A percentile compares a stretch with the other conserved stretches of the same genome.
Evolutionary conservation across 2,329 filamentous ascomycete genomes (phyloP).

Genomic region (Aschersonia sp.): DNA sequence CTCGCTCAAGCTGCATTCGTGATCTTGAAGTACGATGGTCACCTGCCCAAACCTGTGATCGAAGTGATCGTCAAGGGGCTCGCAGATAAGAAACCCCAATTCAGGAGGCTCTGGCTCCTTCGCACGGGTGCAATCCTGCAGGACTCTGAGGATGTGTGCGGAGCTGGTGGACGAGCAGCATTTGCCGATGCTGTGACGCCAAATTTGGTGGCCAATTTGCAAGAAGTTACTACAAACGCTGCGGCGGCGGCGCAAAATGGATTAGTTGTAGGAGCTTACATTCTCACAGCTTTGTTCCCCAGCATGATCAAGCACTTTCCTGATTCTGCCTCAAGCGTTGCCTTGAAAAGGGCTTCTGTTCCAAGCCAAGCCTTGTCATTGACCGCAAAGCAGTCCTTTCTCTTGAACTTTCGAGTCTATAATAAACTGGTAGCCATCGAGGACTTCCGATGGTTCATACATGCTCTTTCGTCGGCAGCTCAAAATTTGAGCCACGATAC

Average conservation of each 20-base stretch:
- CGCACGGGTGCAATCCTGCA: constrained; percentile 59
- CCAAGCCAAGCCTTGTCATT: constrained; percentile 50
- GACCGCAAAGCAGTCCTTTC: constrained; percentile 74
- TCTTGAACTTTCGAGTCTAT: constrained; percentile 75
- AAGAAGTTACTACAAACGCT: constrained; percentile 67
- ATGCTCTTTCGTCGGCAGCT: constrained; percentile 51
- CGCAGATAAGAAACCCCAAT: constrained; percentile 66
- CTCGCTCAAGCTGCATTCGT: constrained; percentile 51
- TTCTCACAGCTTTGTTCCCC: constrained; percentile 52
- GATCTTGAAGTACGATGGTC: constrained; percentile 43
- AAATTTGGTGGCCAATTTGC: constrained; percentile 54
- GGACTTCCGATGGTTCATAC: constrained; percentile 65
- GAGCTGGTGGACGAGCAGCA: constrained; percentile 30
- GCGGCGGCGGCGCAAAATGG: constrained; percentile 68
- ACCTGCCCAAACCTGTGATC: constrained; percentile 50
- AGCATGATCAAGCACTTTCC: constrained; percentile 38
- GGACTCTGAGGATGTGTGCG: constrained; percentile 27
- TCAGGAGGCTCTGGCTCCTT: constrained; percentile 69
- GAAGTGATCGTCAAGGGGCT: constrained; percentile 72
- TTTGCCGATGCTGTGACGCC: constrained; percentile 39
- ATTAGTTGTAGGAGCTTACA: constrained; percentile 65
- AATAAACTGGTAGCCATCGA: constrained; percentile 61
- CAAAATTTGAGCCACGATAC: constrained; percentile 35
- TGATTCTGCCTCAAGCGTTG: constrained; percentile 27
- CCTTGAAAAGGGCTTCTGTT: constrained; percentile 44